Evolutionary conservation across 2,329 filamentous ascomycete genomes (phyloP).

Genomic region (Botryotinia narcissicola): DNA sequence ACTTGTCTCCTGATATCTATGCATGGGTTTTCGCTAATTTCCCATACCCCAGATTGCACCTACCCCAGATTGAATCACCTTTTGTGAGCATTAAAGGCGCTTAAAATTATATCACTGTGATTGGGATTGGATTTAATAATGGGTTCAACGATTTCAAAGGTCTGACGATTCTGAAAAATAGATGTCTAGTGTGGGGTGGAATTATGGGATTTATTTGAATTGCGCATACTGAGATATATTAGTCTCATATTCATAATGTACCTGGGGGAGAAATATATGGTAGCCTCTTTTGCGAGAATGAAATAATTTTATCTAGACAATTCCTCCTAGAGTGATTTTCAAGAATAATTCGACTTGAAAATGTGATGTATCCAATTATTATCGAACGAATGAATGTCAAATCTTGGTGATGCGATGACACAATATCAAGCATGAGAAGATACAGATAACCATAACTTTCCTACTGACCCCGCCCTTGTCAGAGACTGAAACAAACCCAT

Average conservation of each 20-base stretch:
- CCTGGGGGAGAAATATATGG: not conserved
- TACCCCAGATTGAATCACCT: not conserved
- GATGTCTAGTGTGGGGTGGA: not conserved
- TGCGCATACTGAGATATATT: not conserved
- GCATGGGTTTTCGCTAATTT: not conserved
- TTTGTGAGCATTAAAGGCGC: not conserved
- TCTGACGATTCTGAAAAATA: not conserved
- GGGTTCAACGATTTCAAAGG: not conserved
- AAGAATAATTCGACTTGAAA: not conserved
- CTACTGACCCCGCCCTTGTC: not conserved
- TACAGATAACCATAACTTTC: not conserved
- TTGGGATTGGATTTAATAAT: not conserved
- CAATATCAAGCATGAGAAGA: not conserved
- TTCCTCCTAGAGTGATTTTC: not conserved
- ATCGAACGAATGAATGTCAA: not conserved
- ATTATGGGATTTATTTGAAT: not conserved
- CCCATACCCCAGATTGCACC: fast-evolving
- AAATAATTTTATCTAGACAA: not conserved
- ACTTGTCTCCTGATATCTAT: not conserved
- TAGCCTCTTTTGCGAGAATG: not conserved
- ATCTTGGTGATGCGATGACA: not conserved
- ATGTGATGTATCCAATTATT: fast-evolving
- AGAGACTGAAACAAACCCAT: not conserved
- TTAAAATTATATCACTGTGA: not conserved
- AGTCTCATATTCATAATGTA: not conserved